phyloP scores from a whole-genome alignment of 2,329 filamentous ascomycete genomes.

The Calonectria montana region DNA sequence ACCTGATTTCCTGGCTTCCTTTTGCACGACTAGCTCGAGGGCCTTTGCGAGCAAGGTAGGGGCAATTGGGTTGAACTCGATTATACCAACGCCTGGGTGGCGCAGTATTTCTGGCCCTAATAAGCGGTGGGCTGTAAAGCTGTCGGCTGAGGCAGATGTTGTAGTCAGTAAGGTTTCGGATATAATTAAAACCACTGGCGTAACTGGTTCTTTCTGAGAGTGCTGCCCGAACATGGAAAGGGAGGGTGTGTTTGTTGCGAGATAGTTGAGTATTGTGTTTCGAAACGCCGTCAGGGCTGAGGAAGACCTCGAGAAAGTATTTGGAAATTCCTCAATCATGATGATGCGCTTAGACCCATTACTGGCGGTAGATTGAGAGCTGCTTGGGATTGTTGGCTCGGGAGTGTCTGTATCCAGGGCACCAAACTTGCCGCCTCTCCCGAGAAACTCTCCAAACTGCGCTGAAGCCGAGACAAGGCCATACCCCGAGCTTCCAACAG shows the following conservation, averaged over 20 bases:
- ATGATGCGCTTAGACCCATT: slow-evolving; percentile 65
- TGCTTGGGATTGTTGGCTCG: slow-evolving; percentile 43
- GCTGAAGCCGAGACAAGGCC: slow-evolving; percentile 77
- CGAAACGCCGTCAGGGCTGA: slow-evolving; percentile 77
- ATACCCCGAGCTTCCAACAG: slow-evolving; percentile 68
- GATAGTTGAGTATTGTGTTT: slow-evolving; percentile 78
- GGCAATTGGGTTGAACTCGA: slow-evolving; percentile 95
- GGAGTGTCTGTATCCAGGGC: slow-evolving; percentile 66
- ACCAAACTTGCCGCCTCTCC: slow-evolving; percentile 82
- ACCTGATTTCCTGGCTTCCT: slow-evolving; percentile 84
- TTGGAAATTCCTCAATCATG: slow-evolving; percentile 85
- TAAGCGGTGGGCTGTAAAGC: slow-evolving; percentile 90
- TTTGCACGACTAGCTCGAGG: slow-evolving; percentile 82
- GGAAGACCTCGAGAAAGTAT: slow-evolving; percentile 76
- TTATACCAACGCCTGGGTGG: slow-evolving; percentile 80
- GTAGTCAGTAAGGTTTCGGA: slow-evolving; percentile 92
- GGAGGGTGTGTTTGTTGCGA: slow-evolving; percentile 74
- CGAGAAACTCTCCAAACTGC: slow-evolving; percentile 94
- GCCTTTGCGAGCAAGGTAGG: slow-evolving; percentile 88
- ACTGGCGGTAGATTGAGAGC: slow-evolving; percentile 29
- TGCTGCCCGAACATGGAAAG: slow-evolving; percentile 59
- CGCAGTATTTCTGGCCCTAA: slow-evolving; percentile 87
- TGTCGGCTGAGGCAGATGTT: slow-evolving; percentile 86
- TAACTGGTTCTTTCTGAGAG: slow-evolving; percentile 59
- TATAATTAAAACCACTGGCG: slow-evolving; percentile 87